These are phyloP conservation scores for Spizellomyces sp. DNA, from an alignment of 192 early-diverging fungal species.

Conservation along the genomic window DNA sequence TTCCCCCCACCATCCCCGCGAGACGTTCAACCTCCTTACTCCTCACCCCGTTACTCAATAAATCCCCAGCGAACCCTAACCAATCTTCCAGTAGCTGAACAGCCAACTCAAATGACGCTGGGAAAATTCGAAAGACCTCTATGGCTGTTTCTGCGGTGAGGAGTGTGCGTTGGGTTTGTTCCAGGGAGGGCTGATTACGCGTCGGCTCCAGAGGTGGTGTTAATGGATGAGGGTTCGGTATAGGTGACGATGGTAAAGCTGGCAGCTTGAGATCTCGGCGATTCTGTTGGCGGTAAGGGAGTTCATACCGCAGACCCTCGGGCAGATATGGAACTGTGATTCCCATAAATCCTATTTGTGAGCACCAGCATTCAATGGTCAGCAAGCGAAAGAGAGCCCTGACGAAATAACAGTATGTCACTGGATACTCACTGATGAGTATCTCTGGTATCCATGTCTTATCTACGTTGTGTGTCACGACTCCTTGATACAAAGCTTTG, in stretches of 20 bases:
- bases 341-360: conserved; percentile 34
- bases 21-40: conserved; percentile 5
- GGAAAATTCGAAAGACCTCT: conserved; percentile 45
- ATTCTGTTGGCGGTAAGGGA: conserved; percentile 21
- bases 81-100: conserved; percentile 40
- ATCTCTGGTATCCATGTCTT: conserved; percentile 39
- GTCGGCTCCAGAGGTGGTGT: conserved; percentile 1
- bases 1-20: conserved; percentile 14
- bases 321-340: conserved; percentile 39
- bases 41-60: background rate
- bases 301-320: conserved; percentile 35
- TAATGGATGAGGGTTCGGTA: conserved; percentile 9
- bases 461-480: conserved; percentile 30
- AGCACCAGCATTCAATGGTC: background rate
- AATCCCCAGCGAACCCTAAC: background rate
- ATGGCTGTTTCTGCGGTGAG: conserved; percentile 28
- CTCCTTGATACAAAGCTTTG: conserved; percentile 19
- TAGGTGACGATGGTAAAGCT: background rate
- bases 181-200: conserved; percentile 6
- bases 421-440: conserved; percentile 25
- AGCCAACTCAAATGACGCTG: conserved; percentile 42
- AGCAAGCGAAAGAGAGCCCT: background rate
- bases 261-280: background rate
- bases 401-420: background rate
- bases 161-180: background rate